Base-by-base conservation (phyloP, 345 rosid genomes). In the Stellera chamaejasme region DNA sequence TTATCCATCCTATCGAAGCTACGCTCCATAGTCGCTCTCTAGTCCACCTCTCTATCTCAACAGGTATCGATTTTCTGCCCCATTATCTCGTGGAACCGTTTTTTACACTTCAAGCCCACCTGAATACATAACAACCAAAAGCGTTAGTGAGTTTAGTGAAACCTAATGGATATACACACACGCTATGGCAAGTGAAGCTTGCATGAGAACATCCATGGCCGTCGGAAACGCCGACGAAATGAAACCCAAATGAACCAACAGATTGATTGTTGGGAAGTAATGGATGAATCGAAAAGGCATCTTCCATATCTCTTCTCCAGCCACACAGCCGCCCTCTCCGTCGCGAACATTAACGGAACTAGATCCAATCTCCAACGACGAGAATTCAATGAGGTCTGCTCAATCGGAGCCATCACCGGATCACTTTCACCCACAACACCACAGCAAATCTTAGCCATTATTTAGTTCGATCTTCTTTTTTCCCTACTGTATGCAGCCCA, bases 151-250 rank as follows among this genome's bases (percentile, higher is more conserved):
- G 26, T n/a, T n/a, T 43, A 25, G 23, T 41, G n/a, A n/a, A n/a
- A n/a, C n/a, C n/a, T n/a, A n/a, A n/a, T n/a, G n/a, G n/a, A n/a
- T n/a, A n/a, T n/a, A 32, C 39, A 32, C 3, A 32, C 7, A 7
- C 39, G 10, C 16, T 27, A 39, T n/a, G n/a, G 48, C 11, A 1
- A 6, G 1, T 14, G 25, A 45, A 59, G 13, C 10, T 52, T 77
- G 87, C 99, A 67, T 93, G 99, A 64, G 99, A 93, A 81, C 99
- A 93, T 48, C 99, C 99, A 66, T 93, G 99, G 39, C 99, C 99
- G 51, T 93, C 99, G 32, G 78, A 93, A 1, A 93, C 90, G 19
- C 92, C 97, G 58, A 72, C 89, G 54, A 87, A 82, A 52, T 85
- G 86, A 43, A 69, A 48, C 4, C 53, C 66, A 13, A 58, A 23